phyloP scores from a whole-genome alignment of 176 grass and related monocot species.

The Thalia dealbata region DNA sequence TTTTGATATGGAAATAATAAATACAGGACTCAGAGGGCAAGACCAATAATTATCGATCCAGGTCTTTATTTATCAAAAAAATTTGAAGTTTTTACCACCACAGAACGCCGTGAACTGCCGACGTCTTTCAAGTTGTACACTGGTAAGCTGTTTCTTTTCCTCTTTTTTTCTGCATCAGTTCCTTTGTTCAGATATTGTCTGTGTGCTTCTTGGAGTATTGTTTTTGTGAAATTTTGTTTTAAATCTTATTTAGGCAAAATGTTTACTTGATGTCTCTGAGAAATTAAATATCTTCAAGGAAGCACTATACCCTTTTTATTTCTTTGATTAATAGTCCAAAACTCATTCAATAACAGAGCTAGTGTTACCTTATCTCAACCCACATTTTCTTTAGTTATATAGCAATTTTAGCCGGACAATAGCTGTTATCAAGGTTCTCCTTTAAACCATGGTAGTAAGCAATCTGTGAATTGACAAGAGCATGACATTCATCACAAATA shows the following conservation, averaged over 20 bases:
- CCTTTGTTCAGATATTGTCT: neutral
- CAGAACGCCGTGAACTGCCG: conserved; percentile 64
- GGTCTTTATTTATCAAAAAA: conserved; percentile 95
- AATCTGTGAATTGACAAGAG: neutral
- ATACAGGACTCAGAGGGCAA: conserved; percentile 60
- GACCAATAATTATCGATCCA: conserved; percentile 79
- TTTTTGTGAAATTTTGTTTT: neutral
- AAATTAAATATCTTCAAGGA: neutral
- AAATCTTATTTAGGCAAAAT: neutral
- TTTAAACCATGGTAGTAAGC: no score
- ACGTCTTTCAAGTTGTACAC: conserved; percentile 94
- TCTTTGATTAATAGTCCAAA: no score
- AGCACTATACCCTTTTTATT: neutral
- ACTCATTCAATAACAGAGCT: no score
- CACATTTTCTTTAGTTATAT: no score
- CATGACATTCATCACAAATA: neutral
- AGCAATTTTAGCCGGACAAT: no score
- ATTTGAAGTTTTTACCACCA: conserved; percentile 61
- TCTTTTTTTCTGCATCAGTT: neutral
- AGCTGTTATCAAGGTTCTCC: no score
- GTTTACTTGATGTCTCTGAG: neutral
- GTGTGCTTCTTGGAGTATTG: neutral
- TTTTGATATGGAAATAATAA: conserved; percentile 5
- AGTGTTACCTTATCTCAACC: no score
- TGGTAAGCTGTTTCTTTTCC: conserved; percentile 28